Base-by-base conservation (phyloP, 2,329 filamentous ascomycete genomes). In the Colletotrichum destructivum region DNA sequence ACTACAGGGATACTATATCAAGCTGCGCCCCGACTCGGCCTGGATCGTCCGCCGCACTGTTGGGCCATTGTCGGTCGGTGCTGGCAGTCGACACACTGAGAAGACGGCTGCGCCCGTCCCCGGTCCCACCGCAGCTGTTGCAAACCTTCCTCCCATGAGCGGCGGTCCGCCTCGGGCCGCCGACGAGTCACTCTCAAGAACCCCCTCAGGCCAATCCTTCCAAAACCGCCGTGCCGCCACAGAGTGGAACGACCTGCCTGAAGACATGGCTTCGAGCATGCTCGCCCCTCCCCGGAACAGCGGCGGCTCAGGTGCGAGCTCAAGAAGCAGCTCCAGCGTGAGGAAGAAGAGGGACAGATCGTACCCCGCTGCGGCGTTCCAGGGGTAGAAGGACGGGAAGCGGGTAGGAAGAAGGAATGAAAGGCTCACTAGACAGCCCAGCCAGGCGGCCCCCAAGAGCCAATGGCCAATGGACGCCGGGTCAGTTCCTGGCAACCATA, bases 161-260 rank as follows among this genome's bases (percentile, higher is more conserved):
- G 70, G 63, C 15, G 54, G 75, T 65, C 66, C 73, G 70, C 74
- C 72, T 46, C 74, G 77, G 2, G 76, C 77, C 26, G 7, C 40
- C 31, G 40, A n/a, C 46, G 44, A 57, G 13, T 9, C 46, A 21
- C 35, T 40, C 12, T 76, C 79, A 26, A 72, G 73, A 9, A 73
- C 75, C 3, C 54, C 65, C 9, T 76, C 79, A 18, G 81, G 82
- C 4, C 79, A 83, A 57, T 91, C 89, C 1, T 92, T 86, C 78
- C 90, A 91, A 79, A 91, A 88, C 70, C 80, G 83, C 75, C 84
- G 89, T 8, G 87, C 90, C 3, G 86, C 88, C 23, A 88, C 81
- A 40, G 90, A 92, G 77, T 92, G 90, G 90, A 92, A 92, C 80
- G 90, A 92, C 77, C 76, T 92, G 12, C 90, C 90, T 0, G 83